Conservation (phyloP, 257 asterid genomes). For the Lithospermum erythrorhizon region DNA sequence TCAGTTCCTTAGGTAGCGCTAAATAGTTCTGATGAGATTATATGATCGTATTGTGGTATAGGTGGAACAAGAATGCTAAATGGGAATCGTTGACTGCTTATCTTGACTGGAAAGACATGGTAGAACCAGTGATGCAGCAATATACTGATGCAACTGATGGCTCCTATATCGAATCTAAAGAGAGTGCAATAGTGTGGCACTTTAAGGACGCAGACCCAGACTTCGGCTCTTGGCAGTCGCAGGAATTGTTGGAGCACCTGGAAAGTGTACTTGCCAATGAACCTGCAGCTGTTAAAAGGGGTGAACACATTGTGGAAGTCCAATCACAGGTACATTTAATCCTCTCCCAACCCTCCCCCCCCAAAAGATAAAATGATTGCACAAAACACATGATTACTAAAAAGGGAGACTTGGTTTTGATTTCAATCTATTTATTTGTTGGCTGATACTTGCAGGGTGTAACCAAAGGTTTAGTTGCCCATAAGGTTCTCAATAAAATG, state of each 20-base stretch:
- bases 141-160: conserved; percentile 92
- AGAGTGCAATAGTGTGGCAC: conserved; percentile 93
- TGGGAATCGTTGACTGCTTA: conserved; percentile 68
- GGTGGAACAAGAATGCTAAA: conserved; percentile 43
- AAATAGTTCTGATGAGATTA: neutral
- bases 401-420: no score
- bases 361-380: neutral
- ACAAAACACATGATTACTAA: neutral
- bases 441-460: conserved; percentile 34
- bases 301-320: conserved; percentile 92
- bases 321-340: conserved; percentile 62
- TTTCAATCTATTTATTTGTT: conserved; percentile 1
- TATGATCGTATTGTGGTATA: conserved; percentile 16
- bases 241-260: conserved; percentile 68
- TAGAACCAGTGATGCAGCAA: conserved; percentile 67
- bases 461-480: conserved; percentile 42
- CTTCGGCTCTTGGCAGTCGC: conserved; percentile 88
- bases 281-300: conserved; percentile 85
- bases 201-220: conserved; percentile 72
- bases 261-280: conserved; percentile 84
- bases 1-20: no score
- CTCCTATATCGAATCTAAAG: conserved; percentile 67
- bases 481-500: conserved; percentile 31
- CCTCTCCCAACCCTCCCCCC: conserved; percentile 1
- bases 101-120: conserved; percentile 79